phyloP scores from a whole-genome alignment of 139 green algal genomes.

The Chlamydomonas schloesseri region DNA sequence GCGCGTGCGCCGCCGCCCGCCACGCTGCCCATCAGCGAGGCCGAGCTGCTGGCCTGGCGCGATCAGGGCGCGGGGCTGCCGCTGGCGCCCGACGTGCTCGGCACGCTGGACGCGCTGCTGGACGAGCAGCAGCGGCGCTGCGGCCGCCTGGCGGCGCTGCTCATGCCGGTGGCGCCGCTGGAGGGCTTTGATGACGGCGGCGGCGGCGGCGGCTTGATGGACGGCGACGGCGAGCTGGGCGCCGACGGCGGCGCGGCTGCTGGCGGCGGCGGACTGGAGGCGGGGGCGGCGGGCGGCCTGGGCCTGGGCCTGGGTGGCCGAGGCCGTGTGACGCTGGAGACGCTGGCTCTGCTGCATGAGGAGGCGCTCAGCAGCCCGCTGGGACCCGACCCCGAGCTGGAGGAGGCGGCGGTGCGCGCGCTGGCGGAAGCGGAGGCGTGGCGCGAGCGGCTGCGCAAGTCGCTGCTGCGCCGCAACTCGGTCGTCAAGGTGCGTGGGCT shows the following conservation, averaged over 20 bases:
- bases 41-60: neutral
- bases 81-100: constrained; percentile 14
- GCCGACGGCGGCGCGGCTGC: too few relatives aligned
- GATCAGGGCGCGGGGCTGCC: neutral
- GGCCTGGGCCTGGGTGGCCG: too few relatives aligned
- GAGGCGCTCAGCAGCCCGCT: neutral
- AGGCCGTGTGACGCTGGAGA: neutral
- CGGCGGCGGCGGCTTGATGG: neutral
- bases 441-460: constrained; percentile 1
- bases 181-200: neutral
- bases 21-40: neutral
- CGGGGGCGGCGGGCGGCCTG: too few relatives aligned
- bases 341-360: neutral
- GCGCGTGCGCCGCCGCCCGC: neutral
- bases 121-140: neutral
- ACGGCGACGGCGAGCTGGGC: too few relatives aligned
- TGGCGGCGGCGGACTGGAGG: too few relatives aligned
- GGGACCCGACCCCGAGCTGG: neutral
- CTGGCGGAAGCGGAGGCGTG: constrained; percentile 28
- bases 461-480: neutral
- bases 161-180: neutral
- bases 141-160: too few relatives aligned
- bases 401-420: neutral
- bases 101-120: constrained; percentile 34
- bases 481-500: too few relatives aligned